phyloP scores from a whole-genome alignment of 495 filamentous ascomycete genomes.

The Penicillium angulare region DNA sequence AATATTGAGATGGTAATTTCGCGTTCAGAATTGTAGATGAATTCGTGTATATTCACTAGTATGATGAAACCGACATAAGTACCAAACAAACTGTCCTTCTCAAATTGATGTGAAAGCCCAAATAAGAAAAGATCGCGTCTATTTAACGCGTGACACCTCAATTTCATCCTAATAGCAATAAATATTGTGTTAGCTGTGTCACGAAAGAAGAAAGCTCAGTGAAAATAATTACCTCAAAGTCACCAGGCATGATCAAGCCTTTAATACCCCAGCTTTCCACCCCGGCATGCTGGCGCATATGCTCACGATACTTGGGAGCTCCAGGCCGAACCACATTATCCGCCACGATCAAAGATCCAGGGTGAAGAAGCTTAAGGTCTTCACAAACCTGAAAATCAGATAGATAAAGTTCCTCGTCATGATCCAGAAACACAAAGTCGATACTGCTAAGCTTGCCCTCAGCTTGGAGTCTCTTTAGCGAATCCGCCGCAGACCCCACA shows the following conservation, averaged over 20 bases:
- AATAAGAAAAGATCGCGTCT: no score
- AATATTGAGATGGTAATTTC: no score
- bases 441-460: neutral
- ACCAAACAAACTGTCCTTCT: no score
- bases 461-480: constrained; percentile 2
- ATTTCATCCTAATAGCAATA: constrained; percentile 13
- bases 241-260: constrained; percentile 17
- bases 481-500: constrained; percentile 47
- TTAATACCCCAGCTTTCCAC: constrained; percentile 19
- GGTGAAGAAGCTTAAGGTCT: neutral
- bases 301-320: constrained; percentile 15
- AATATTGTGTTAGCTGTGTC: neutral
- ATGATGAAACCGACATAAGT: no score
- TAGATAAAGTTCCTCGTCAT: constrained; percentile 15
- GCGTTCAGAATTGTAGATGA: no score
- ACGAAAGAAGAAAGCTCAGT: neutral
- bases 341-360: constrained; percentile 15
- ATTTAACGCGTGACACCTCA: constrained; percentile 11
- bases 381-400: constrained; percentile 14
- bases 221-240: constrained; percentile 14
- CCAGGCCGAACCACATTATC: constrained; percentile 21
- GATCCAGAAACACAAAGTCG: constrained; percentile 20
- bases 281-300: constrained; percentile 10
- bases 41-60: no score
- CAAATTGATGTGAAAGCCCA: no score